Evolutionary conservation across 1,284 basidiomycete species (phyloP).

Genomic region (Inonotus obliquus): DNA sequence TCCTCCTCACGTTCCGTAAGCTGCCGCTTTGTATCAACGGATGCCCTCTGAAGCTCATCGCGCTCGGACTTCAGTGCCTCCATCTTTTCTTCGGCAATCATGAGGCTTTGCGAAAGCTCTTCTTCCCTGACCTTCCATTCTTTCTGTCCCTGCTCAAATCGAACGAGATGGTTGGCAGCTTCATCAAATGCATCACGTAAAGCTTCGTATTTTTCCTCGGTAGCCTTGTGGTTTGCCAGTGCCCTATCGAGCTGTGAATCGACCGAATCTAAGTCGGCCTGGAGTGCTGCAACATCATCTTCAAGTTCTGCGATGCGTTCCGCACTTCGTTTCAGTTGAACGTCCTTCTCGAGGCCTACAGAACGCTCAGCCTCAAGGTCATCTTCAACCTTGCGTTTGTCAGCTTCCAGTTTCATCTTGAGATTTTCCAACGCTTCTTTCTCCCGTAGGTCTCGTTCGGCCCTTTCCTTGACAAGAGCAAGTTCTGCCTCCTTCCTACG

Average conservation of each 20-base stretch:
- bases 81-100: conserved; percentile 59
- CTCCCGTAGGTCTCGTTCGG: conserved; percentile 81
- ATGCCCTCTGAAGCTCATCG: conserved; percentile 57
- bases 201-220: conserved; percentile 71
- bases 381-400: conserved; percentile 79
- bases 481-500: conserved; percentile 87
- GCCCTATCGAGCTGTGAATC: conserved; percentile 86
- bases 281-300: conserved; percentile 79
- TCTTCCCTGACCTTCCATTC: conserved; percentile 60
- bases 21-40: conserved; percentile 71
- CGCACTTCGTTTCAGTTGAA: conserved; percentile 82
- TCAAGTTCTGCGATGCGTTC: conserved; percentile 80
- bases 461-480: conserved; percentile 75
- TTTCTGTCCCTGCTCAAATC: conserved; percentile 73
- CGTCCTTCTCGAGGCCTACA: conserved; percentile 81
- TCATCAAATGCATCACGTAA: conserved; percentile 74
- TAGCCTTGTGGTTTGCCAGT: conserved; percentile 69
- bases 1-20: conserved; percentile 80
- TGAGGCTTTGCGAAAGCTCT: conserved; percentile 51
- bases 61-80: conserved; percentile 50
- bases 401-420: conserved; percentile 74
- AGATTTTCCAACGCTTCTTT: conserved; percentile 73
- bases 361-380: conserved; percentile 81
- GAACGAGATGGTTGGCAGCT: conserved; percentile 78
- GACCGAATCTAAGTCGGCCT: conserved; percentile 79